These are phyloP conservation scores for Eimeria falciformis DNA, from an alignment of 169 alveolate species.

Conservation along the genomic window DNA sequence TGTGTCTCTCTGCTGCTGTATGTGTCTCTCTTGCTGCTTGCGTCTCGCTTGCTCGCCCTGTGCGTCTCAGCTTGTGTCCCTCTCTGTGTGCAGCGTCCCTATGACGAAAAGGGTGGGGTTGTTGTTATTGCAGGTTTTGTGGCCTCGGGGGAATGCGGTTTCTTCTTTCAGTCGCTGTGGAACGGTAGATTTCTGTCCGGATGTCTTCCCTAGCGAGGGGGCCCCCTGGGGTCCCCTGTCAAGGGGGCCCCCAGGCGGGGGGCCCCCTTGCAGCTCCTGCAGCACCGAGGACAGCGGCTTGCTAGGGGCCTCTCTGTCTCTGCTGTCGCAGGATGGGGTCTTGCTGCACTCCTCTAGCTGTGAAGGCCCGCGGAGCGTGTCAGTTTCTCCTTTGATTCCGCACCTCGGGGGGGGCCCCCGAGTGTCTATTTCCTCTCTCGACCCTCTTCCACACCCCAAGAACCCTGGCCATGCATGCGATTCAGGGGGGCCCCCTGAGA, in stretches of 20 bases:
- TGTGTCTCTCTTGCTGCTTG: background rate
- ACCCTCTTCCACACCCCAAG: background rate
- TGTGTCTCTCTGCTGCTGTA: background rate
- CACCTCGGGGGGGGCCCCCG: background rate
- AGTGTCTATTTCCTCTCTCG: background rate
- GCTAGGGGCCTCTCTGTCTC: slow-evolving; percentile 1
- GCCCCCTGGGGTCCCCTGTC: background rate
- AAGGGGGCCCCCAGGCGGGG: slow-evolving; percentile 5
- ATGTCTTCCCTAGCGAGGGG: background rate
- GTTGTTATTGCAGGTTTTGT: slow-evolving; percentile 1
- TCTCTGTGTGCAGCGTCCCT: no score
- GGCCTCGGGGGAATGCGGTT: slow-evolving; percentile 9
- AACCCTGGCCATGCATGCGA: background rate
- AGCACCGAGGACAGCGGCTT: background rate
- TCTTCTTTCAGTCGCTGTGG: slow-evolving; percentile 13
- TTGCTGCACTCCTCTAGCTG: background rate
- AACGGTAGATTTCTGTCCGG: slow-evolving; percentile 24
- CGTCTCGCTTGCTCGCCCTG: background rate
- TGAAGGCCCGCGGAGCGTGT: background rate
- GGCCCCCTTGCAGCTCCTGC: background rate
- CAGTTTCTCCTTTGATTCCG: background rate
- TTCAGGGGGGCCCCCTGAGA: slow-evolving; percentile 33
- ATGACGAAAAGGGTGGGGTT: background rate
- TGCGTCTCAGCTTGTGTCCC: no score
- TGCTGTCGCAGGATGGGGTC: background rate